Percentiles rank a stretch among this genome's conserved stretches.
Conservation (phyloP, 139 green algal species). For the Zygnema cylindricum region DNA sequence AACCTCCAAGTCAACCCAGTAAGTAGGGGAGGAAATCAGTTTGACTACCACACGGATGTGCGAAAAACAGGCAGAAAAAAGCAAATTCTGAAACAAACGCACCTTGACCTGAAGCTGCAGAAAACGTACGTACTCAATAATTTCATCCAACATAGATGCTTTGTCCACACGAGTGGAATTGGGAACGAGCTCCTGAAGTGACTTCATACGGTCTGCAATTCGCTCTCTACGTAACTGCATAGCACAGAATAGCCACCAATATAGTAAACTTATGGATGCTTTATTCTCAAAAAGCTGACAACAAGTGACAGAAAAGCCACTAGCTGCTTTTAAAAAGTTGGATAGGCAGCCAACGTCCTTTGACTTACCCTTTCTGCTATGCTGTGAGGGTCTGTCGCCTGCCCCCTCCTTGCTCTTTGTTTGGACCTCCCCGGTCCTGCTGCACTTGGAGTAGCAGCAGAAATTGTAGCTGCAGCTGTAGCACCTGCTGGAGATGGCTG, state of each 20-base stretch:
- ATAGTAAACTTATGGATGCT: background rate
- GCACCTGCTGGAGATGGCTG: slow-evolving; percentile 1
- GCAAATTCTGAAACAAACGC: background rate
- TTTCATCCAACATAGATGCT: slow-evolving; percentile 58
- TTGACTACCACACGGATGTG: background rate
- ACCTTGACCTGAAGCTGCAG: slow-evolving; percentile 61
- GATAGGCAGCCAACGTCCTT: background rate
- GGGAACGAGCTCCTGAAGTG: slow-evolving; percentile 48
- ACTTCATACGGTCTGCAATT: slow-evolving; percentile 48
- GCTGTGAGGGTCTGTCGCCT: slow-evolving; percentile 42
- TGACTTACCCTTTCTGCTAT: slow-evolving; percentile 42
- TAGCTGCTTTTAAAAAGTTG: too few relatives aligned
- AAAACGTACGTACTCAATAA: slow-evolving; percentile 62
- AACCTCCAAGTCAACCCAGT: background rate
- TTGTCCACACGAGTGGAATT: slow-evolving; percentile 54
- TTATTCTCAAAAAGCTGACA: background rate
- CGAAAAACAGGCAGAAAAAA: background rate
- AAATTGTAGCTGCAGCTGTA: background rate
- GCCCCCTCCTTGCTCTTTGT: slow-evolving; percentile 28
- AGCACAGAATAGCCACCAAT: too few relatives aligned
- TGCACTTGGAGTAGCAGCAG: background rate
- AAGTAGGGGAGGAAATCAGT: background rate
- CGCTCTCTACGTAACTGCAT: slow-evolving; percentile 51
- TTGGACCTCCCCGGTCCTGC: slow-evolving; percentile 7
- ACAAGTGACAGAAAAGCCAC: too few relatives aligned